Conservation (phyloP, 352 stramenopile species). For the Globisporangium paroecandrum region DNA sequence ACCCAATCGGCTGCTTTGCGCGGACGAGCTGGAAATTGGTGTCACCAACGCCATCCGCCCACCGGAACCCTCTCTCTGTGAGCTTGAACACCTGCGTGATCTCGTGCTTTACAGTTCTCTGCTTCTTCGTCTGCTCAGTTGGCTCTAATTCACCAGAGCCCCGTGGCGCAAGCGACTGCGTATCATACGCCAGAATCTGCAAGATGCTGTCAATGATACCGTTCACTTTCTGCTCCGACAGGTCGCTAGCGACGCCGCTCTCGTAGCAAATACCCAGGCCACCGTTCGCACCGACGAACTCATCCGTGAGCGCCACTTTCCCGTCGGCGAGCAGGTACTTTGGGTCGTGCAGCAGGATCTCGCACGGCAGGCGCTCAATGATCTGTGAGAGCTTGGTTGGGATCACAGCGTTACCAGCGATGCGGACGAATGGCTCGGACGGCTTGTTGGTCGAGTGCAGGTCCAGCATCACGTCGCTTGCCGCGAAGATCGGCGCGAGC, state of each 20-base stretch:
- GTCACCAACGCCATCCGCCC: constrained; percentile 47
- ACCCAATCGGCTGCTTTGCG: constrained; percentile 40
- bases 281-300: constrained; percentile 59
- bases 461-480: constrained; percentile 63
- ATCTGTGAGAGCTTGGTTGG: constrained; percentile 25
- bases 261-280: constrained; percentile 70
- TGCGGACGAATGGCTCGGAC: constrained; percentile 58
- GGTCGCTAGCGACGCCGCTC: constrained; percentile 55
- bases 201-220: constrained; percentile 38
- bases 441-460: constrained; percentile 80
- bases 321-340: constrained; percentile 53
- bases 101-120: constrained; percentile 26
- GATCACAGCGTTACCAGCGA: constrained; percentile 41
- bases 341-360: constrained; percentile 66
- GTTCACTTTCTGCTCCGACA: constrained; percentile 44
- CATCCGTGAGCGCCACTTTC: constrained; percentile 59
- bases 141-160: neutral
- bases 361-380: constrained; percentile 38
- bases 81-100: constrained; percentile 68
- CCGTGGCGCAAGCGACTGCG: constrained; percentile 23
- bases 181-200: constrained; percentile 49
- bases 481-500: constrained; percentile 48
- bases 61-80: constrained; percentile 48
- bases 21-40: constrained; percentile 58
- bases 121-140: neutral